phyloP scores from a whole-genome alignment of 106 monocot genomes.

The Gastrodia elata region DNA sequence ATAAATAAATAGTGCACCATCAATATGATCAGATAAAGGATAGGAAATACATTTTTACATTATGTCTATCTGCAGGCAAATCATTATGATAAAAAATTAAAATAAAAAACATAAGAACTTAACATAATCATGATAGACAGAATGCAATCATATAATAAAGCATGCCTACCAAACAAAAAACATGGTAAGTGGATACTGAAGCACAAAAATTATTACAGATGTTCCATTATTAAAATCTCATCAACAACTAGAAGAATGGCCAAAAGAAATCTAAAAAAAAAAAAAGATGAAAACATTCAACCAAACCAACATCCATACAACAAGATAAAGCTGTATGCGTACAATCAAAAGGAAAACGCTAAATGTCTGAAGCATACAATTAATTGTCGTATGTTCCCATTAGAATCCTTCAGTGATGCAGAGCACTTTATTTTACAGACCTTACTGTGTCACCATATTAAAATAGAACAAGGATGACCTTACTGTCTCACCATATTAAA shows the following conservation, averaged over 20 bases:
- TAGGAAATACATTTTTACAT: background rate
- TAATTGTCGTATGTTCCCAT: background rate
- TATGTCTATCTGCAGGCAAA: background rate
- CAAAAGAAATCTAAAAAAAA: background rate
- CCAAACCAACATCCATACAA: background rate
- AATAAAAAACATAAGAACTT: background rate
- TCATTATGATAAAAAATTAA: background rate
- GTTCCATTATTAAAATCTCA: background rate
- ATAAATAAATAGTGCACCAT: background rate
- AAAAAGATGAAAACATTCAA: background rate
- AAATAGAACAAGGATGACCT: background rate
- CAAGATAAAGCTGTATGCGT: background rate
- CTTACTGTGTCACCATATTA: background rate
- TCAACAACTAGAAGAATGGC: background rate
- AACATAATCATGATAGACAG: background rate
- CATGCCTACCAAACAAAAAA: background rate
- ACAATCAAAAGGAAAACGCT: background rate
- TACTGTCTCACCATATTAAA: background rate
- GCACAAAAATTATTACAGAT: background rate
- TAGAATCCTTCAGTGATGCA: background rate
- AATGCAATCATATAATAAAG: background rate
- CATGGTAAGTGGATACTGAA: background rate
- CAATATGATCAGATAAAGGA: background rate
- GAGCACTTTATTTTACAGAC: background rate
- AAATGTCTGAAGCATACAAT: background rate